phyloP scores from a whole-genome alignment of 805 yeast species.

The Schwanniomyces vanrijiae region DNA sequence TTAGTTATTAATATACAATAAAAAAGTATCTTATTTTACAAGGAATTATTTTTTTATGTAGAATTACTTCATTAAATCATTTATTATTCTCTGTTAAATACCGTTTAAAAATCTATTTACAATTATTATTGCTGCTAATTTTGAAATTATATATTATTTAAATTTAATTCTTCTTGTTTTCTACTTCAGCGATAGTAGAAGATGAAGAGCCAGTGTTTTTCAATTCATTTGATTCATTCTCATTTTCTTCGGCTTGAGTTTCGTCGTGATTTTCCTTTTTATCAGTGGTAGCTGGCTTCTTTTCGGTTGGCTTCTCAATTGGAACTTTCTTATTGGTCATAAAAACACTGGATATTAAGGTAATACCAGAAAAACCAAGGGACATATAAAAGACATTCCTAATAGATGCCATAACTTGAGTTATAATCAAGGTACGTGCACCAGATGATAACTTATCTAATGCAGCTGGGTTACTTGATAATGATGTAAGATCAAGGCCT shows the following conservation, averaged over 20 bases:
- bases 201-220: not conserved
- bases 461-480: constrained; percentile 13
- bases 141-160: not conserved
- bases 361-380: constrained; percentile 35
- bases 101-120: not conserved
- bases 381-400: constrained; percentile 40
- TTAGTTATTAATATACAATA: not conserved
- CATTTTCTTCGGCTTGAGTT: not conserved
- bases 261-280: not conserved
- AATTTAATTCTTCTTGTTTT: not conserved
- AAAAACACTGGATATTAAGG: constrained; percentile 5
- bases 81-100: not conserved
- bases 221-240: not conserved
- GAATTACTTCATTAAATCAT: not conserved
- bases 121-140: not conserved
- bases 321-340: constrained; percentile 10
- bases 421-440: constrained; percentile 22
- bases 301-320: not conserved
- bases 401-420: constrained; percentile 34
- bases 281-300: not conserved
- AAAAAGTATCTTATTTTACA: too few relatives aligned
- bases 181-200: not conserved
- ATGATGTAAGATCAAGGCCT: constrained; percentile 11
- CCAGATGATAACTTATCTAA: constrained; percentile 18
- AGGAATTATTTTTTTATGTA: too few relatives aligned